Percentiles rank a stretch among this genome's conserved stretches.
Conservation (phyloP, 208 protist genomes). For the Trypanosoma rangeli region DNA sequence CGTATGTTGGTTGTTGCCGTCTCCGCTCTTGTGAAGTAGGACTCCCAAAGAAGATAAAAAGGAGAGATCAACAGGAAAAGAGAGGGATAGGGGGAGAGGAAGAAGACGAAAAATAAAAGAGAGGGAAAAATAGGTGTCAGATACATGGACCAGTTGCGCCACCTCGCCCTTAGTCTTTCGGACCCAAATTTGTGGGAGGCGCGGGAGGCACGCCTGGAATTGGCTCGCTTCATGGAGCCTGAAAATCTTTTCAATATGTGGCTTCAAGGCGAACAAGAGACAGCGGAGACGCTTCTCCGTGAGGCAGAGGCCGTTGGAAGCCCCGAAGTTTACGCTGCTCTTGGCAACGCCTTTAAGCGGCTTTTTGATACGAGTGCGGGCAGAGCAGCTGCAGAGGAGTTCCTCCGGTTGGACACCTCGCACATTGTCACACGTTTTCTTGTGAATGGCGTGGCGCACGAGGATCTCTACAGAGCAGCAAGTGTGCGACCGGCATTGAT, state of each 20-base stretch:
- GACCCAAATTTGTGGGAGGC: constrained; percentile 16
- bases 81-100: background rate
- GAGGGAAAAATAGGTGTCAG: background rate
- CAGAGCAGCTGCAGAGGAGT: constrained; percentile 7
- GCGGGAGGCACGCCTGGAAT: constrained; percentile 11
- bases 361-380: constrained; percentile 9
- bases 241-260: constrained; percentile 18
- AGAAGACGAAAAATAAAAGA: background rate
- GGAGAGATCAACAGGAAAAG: too few relatives aligned
- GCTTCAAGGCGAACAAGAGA: constrained; percentile 5
- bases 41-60: too few relatives aligned
- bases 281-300: constrained; percentile 28
- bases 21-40: too few relatives aligned
- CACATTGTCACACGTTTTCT: constrained; percentile 47
- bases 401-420: constrained; percentile 33
- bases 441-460: constrained; percentile 22
- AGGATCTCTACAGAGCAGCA: constrained; percentile 29
- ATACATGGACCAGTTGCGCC: background rate
- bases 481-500: constrained; percentile 18
- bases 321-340: constrained; percentile 48
- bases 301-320: constrained; percentile 46
- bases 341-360: constrained; percentile 31
- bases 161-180: constrained; percentile 17
- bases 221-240: constrained; percentile 19
- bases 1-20: too few relatives aligned